A percentile compares a stretch with the other conserved stretches of the same genome.
Conservation (phyloP, 2,329 filamentous ascomycete genomes). For the Raffaelea deltoideospora region DNA sequence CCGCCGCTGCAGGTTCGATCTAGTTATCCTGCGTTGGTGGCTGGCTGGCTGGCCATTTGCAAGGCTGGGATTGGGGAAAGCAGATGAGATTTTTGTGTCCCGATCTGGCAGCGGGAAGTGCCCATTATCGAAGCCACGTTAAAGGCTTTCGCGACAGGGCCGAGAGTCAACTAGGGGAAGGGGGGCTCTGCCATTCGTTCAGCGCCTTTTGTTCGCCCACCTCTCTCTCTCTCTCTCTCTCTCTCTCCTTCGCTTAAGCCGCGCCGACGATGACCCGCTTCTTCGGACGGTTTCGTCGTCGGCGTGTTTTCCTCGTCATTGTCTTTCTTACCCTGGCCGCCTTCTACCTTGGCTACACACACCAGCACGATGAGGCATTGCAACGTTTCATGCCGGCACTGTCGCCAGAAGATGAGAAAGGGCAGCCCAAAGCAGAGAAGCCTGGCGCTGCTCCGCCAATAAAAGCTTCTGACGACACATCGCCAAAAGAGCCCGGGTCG, state of each 20-base stretch:
- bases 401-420: conserved; percentile 3
- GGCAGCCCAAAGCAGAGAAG: no score
- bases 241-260: not conserved
- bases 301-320: conserved; percentile 3
- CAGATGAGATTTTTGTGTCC: no score
- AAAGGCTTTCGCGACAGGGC: no score
- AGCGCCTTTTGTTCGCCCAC: not conserved
- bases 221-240: not conserved
- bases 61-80: no score
- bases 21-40: no score
- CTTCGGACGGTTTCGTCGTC: conserved; percentile 6
- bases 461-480: no score
- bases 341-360: conserved; percentile 2
- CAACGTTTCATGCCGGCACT: conserved; percentile 1
- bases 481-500: no score
- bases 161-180: not conserved
- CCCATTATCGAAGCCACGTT: no score
- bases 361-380: not conserved
- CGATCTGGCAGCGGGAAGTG: no score
- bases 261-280: not conserved
- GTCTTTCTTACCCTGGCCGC: not conserved
- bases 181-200: not conserved
- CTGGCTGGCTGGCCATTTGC: no score
- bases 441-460: no score
- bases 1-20: no score